Evolutionary conservation across 306 rosid genomes (phyloP).

Genomic region (Ceratonia siliqua): DNA sequence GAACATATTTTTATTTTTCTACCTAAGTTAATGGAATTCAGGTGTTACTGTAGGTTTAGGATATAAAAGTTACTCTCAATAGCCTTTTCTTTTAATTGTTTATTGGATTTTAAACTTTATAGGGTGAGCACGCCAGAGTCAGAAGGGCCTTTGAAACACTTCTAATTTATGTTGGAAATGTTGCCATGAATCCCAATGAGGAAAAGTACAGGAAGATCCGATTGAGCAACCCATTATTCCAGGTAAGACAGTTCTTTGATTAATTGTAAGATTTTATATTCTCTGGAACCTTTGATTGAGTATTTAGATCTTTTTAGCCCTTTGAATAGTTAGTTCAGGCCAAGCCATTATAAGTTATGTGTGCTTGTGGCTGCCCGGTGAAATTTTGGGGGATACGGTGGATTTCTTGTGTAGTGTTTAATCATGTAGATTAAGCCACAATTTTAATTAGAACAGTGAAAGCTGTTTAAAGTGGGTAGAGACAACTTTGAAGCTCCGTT

Average conservation of each 20-base stretch:
- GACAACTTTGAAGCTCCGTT: not conserved
- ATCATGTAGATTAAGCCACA: not conserved
- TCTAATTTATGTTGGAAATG: slow-evolving; percentile 64
- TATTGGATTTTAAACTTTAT: not conserved
- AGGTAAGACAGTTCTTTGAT: slow-evolving; percentile 41
- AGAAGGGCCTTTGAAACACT: slow-evolving; percentile 75
- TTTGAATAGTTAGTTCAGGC: not conserved
- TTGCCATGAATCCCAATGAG: slow-evolving; percentile 70
- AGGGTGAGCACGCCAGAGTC: slow-evolving; percentile 69
- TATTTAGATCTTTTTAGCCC: not conserved
- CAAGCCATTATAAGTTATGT: not conserved
- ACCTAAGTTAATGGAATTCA: not conserved
- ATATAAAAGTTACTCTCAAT: not conserved
- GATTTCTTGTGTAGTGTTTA: not conserved
- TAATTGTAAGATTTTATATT: not conserved
- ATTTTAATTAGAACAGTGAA: not conserved
- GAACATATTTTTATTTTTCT: not conserved
- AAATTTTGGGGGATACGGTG: not conserved
- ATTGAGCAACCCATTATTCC: slow-evolving; percentile 65
- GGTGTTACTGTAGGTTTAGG: not conserved
- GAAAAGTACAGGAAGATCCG: slow-evolving; percentile 81
- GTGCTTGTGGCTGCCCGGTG: not conserved
- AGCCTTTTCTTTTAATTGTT: not conserved
- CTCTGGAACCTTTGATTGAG: not conserved
- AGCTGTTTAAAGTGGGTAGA: not conserved